These are phyloP conservation scores for Diaporthe ampelina DNA, from an alignment of 2,329 filamentous ascomycete species.

Conservation along the genomic window DNA sequence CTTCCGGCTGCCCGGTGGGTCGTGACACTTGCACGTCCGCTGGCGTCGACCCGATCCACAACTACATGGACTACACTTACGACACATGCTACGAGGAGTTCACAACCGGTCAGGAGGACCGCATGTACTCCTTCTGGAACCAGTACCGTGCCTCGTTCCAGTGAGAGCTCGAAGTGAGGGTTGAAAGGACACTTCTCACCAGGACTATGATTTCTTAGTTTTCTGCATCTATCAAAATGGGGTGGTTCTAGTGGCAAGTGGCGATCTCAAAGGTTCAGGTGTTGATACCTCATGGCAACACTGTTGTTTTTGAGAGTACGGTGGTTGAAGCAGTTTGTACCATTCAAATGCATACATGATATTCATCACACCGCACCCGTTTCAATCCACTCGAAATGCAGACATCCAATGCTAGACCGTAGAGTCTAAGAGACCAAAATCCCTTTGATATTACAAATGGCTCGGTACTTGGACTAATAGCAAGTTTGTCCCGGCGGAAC, in stretches of 20 bases:
- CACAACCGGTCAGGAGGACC: conserved; percentile 52
- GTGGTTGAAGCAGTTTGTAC: too few species aligned
- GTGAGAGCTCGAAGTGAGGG: neutral
- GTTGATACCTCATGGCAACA: too few species aligned
- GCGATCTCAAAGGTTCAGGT: neutral
- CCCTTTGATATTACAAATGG: too few species aligned
- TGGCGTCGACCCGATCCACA: conserved; percentile 53
- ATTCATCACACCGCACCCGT: too few species aligned
- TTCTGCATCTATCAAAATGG: neutral
- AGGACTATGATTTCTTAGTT: too few species aligned
- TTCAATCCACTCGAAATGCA: neutral
- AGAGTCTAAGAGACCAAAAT: too few species aligned
- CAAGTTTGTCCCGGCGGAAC: too few species aligned
- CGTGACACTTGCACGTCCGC: conserved; percentile 50
- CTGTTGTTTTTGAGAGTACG: too few species aligned
- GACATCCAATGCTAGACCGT: too few species aligned
- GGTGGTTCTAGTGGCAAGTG: neutral
- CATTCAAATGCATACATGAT: neutral
- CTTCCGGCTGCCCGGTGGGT: conserved; percentile 54
- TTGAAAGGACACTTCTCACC: neutral
- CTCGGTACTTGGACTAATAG: too few species aligned
- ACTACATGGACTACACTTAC: conserved; percentile 56
- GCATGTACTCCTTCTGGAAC: conserved; percentile 50
- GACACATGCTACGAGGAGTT: conserved; percentile 57
- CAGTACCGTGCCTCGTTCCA: conserved; percentile 46